Percentiles rank a stretch among this genome's conserved stretches.
These are phyloP conservation scores for Lycium barbarum DNA, from an alignment of 257 asterid genomes.

Conservation along the genomic window DNA sequence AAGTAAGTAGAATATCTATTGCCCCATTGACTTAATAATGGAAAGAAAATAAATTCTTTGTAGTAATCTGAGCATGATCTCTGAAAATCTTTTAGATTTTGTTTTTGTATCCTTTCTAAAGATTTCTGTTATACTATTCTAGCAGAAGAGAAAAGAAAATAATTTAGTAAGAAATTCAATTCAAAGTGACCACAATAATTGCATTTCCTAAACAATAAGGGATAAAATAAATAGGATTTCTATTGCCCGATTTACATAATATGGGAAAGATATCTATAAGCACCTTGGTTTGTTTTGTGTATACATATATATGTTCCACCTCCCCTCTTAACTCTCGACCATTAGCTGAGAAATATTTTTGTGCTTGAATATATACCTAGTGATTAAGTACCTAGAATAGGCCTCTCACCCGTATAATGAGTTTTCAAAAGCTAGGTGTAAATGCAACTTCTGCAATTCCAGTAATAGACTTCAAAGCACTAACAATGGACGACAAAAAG, in stretches of 20 bases:
- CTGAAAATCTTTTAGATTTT: too few relatives aligned
- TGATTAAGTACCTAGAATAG: background rate
- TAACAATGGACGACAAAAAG: conserved; percentile 37
- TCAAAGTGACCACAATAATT: background rate
- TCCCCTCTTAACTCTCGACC: background rate
- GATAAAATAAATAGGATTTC: background rate
- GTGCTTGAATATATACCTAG: background rate
- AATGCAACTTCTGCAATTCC: conserved; percentile 44
- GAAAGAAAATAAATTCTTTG: too few relatives aligned
- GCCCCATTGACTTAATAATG: background rate
- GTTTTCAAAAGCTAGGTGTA: background rate
- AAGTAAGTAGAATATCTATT: background rate
- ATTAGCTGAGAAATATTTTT: background rate
- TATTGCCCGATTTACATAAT: background rate
- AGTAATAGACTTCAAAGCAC: conserved; percentile 47
- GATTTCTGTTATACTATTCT: too few relatives aligned
- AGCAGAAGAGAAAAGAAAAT: too few relatives aligned
- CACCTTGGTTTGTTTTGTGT: too few relatives aligned
- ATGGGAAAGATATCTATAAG: background rate
- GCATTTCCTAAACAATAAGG: background rate
- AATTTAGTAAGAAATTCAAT: too few relatives aligned
- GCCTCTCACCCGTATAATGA: background rate
- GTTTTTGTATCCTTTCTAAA: too few relatives aligned
- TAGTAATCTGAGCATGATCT: too few relatives aligned
- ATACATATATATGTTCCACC: background rate